phyloP scores from a whole-genome alignment of 2,329 filamentous ascomycete genomes.

The Mycosphaerella sp. region DNA sequence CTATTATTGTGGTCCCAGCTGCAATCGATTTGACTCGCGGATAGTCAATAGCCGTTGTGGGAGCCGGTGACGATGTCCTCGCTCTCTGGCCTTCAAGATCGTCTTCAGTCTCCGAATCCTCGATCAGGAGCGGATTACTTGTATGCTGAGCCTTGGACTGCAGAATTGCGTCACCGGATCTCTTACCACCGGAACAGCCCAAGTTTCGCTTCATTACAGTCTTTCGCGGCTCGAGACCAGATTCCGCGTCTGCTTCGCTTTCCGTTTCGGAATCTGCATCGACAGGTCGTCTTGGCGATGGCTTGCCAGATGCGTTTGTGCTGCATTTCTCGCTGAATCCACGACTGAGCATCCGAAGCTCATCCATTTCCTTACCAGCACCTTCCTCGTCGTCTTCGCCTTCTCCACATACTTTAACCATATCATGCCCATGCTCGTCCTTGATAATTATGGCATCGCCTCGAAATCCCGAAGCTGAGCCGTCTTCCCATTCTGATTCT shows the following conservation, averaged over 20 bases:
- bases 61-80: neutral
- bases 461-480: slow-evolving; percentile 51
- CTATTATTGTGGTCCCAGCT: neutral
- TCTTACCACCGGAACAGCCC: neutral
- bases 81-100: neutral
- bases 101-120: slow-evolving; percentile 19
- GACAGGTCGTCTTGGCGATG: slow-evolving; percentile 1
- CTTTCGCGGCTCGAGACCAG: neutral
- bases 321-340: slow-evolving; percentile 1
- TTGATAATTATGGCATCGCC: slow-evolving; percentile 53
- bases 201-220: neutral
- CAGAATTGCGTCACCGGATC: neutral
- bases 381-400: slow-evolving; percentile 53
- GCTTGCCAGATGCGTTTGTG: neutral
- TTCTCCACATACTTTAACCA: slow-evolving; percentile 71
- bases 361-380: slow-evolving; percentile 57
- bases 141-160: neutral
- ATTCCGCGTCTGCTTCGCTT: slow-evolving; percentile 21
- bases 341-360: slow-evolving; percentile 51
- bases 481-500: slow-evolving; percentile 32
- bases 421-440: slow-evolving; percentile 54
- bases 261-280: slow-evolving; percentile 28
- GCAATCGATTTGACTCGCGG: neutral
- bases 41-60: neutral
- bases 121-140: neutral